Evolutionary conservation across 176 grass and related monocot species (phyloP), one percentile per base, ranked within the genome.

Genomic region (Aegilops tauschii): DNA sequence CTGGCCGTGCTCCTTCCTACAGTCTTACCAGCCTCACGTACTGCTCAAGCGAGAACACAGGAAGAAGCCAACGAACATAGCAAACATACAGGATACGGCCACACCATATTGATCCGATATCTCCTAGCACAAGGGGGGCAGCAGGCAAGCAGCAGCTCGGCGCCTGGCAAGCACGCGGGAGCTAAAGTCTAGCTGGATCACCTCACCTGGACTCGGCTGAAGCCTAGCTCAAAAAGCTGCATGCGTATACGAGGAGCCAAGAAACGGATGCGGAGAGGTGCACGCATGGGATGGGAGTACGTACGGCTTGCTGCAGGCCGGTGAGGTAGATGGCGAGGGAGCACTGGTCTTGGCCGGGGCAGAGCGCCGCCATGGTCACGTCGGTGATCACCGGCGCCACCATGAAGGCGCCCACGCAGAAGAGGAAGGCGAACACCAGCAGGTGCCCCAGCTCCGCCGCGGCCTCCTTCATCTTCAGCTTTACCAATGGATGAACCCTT

Each of bases 251-350:
- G 25, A 23, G 8, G 59, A 30, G 5, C 14, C 44, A 30, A 52
- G 73, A 20, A 29, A 49, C 40, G 6, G 40, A 29, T 49, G 8
- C 10, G 3, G 64, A n/a, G 40, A 49, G 42, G 72, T 17, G 39
- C 69, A 6, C 12, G 37, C 20, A 23, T 59, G 18, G 40, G 40
- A 42, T 39, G 37, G 35, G 1, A 2, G 39, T 4, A 12, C 87
- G 78, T 79, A 93, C 92, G 23, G 79, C 88, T 86, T 93, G 92
- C 79, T 93, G 88, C 79, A 93, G 39, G 0, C 92, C 92, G 50
- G 82, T 80, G 82, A 90, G 92, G 86, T 88, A 93, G 92, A 93
- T 88, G 88, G 92, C 88, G 69, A 93, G 86, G 35, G 92, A 93
- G 88, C 92, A 93, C 88, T 83, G 66, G 74, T 93, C 92, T 3